Base-by-base conservation (phyloP, 257 asterid species). In the Vinca minor region DNA sequence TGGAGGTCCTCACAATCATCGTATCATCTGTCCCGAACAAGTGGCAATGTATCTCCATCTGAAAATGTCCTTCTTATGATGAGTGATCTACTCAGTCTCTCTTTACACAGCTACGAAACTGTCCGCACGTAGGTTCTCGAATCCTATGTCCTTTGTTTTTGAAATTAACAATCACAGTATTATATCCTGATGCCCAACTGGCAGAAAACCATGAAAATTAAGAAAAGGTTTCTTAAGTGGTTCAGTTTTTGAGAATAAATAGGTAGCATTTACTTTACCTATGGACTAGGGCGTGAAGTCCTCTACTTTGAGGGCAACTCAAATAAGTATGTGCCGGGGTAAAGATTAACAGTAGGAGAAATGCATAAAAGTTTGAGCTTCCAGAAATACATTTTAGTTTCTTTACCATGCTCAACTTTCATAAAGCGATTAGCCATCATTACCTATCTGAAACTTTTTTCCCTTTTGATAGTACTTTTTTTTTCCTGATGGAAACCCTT, bases 1-100 rank as follows among this genome's bases (percentile, higher is more conserved):
- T 93, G 99, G 99, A 85, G 99, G 82, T 82, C 97, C 69, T 89
- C 99, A 58, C 99, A 93, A 65, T 77, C 99, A 62, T 80, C 95
- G 49, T 87, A 83, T 84, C 96, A 89, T 81, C 71, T 85, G 78
- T 85, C 73, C 79, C 91, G 91, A 45, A 70, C 77, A n/a, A 71
- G 75, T 49, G 79, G 77, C 62, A 84, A 81, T 71, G 38, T 76
- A 41, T 70, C 75, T 71, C 97, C 99, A 65, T 76, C 97, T 31
- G 88, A 81, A 44, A 85, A 77, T 62, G 79, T 84, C 74, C 62
- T 75, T 52, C 79, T 78, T 56, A 70, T 93, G 69, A 74, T 87
- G 90, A 87, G 83, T 65, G 95, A 89, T 85, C 96, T 93, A 67
- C 95, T 89, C 68, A 75, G 71, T 74, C 94, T 93, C 71, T 85